phyloP scores from a whole-genome alignment of 1,284 basidiomycete genomes.

The Salmacisia buchloeana region DNA sequence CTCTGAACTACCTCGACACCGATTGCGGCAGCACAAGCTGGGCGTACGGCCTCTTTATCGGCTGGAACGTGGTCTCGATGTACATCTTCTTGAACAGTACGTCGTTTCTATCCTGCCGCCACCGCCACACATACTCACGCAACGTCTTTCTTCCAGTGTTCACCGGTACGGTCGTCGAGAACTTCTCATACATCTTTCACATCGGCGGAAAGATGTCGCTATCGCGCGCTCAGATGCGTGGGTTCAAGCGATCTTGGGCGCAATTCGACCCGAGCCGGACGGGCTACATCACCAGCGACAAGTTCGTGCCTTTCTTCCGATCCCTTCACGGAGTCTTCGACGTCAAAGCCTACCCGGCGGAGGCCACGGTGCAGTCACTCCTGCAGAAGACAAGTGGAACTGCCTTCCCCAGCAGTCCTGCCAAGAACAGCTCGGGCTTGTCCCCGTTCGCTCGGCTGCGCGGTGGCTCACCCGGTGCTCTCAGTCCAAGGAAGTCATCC shows the following conservation, averaged over 20 bases:
- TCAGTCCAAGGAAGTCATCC: constrained; percentile 1
- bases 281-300: constrained; percentile 68
- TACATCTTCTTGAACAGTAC: constrained; percentile 77
- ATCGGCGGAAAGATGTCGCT: constrained; percentile 76
- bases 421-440: background rate
- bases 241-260: constrained; percentile 92
- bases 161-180: constrained; percentile 84
- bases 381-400: background rate
- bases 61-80: constrained; percentile 96
- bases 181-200: constrained; percentile 93
- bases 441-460: constrained; percentile 11
- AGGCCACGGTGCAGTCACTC: constrained; percentile 23
- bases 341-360: constrained; percentile 31
- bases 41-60: constrained; percentile 83
- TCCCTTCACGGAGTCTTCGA: constrained; percentile 39
- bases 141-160: constrained; percentile 17
- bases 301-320: constrained; percentile 71
- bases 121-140: background rate
- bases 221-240: constrained; percentile 61
- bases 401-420: background rate
- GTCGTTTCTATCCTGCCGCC: constrained; percentile 55
- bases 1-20: constrained; percentile 62
- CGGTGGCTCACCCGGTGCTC: constrained; percentile 3
- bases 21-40: constrained; percentile 85
- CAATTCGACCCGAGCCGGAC: constrained; percentile 72